Base-by-base conservation (phyloP, 2,329 filamentous ascomycete genomes). In the Claviceps lovelessii region DNA sequence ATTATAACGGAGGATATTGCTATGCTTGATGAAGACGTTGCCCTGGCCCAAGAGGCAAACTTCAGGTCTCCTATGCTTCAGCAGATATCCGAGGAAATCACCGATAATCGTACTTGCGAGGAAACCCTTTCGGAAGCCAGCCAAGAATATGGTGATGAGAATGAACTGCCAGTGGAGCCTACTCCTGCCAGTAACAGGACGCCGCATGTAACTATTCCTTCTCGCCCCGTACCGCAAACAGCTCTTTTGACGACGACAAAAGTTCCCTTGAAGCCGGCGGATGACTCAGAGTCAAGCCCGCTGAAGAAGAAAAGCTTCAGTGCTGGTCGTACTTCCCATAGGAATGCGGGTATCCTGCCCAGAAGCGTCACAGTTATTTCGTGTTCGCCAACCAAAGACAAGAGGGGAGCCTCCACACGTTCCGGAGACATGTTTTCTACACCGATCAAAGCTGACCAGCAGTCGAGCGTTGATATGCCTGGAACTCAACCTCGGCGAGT, bases 211-310 rank as follows among this genome's bases (percentile, higher is more conserved):
- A 69, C 74, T 8, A 86, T 84, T 1, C 84, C 84, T 0, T 70
- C 76, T 51, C 76, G 79, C 17, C 68, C 70, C 0, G 62, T 74
- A n/a, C 70, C 67, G n/a, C 70, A 68, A 17, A 73, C 75, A 54
- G 61, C 63, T 3, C 79, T 85, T 58, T 80, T 86, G 66, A 90
- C 87, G 0, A 82, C 87, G 0, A 86, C 84, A 31, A 90, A 90
- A 68, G 81, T 90, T 5, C 86, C 86, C 1, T 70, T 90, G 45
- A 88, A 88, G 67, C 74, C 81, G 4, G 82, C 83, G 29, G 84
- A 80, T 62, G 68, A 86, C 63, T 70, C 77, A 62, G 71, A 78
- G 53, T 68, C 77, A 39, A 69, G 72, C 55, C 67, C 74, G 57
- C 60, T 68, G 49, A 79, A 76, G 64, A 74, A 73, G 59, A 74